These are phyloP conservation scores for Rhizopogon vesiculosus DNA, from an alignment of 768 basidiomycete species.

Conservation along the genomic window DNA sequence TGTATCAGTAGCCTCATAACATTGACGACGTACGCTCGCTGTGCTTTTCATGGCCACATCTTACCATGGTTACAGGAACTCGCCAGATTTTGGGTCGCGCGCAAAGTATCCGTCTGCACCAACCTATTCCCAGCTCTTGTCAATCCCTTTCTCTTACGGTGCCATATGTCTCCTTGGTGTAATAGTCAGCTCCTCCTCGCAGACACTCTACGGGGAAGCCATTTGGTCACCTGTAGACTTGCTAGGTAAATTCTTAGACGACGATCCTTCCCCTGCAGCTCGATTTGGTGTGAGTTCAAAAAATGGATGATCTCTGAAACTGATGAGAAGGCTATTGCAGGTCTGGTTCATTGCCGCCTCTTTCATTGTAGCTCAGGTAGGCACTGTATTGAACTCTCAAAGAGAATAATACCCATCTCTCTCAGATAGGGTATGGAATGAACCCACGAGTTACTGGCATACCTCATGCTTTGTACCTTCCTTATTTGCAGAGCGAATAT, in stretches of 20 bases:
- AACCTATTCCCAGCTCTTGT: constrained; percentile 53
- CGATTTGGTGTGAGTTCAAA: constrained; percentile 46
- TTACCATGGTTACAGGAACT: constrained; percentile 37
- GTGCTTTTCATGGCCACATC: background rate
- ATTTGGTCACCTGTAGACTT: constrained; percentile 73
- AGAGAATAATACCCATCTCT: background rate
- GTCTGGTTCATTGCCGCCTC: constrained; percentile 72
- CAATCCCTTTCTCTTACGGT: constrained; percentile 65
- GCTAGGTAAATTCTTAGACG: constrained; percentile 58
- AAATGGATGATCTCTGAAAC: background rate
- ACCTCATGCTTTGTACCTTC: constrained; percentile 2
- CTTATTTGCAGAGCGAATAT: constrained; percentile 45
- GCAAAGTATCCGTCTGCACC: constrained; percentile 46
- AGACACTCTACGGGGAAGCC: constrained; percentile 64
- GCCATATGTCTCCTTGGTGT: constrained; percentile 71
- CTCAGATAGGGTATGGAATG: background rate
- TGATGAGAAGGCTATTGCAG: constrained; percentile 16
- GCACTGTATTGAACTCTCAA: background rate
- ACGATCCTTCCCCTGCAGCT: constrained; percentile 49
- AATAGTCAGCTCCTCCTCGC: constrained; percentile 67
- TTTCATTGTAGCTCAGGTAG: constrained; percentile 68
- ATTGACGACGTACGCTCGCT: constrained; percentile 46
- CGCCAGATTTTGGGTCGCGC: constrained; percentile 61
- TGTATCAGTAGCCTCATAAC: constrained; percentile 76
- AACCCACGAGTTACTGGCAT: constrained; percentile 4